Percentiles rank a stretch among this genome's conserved stretches.
Conservation (phyloP, 176 grass and related monocot species). For the Puccinellia tenuiflora region DNA sequence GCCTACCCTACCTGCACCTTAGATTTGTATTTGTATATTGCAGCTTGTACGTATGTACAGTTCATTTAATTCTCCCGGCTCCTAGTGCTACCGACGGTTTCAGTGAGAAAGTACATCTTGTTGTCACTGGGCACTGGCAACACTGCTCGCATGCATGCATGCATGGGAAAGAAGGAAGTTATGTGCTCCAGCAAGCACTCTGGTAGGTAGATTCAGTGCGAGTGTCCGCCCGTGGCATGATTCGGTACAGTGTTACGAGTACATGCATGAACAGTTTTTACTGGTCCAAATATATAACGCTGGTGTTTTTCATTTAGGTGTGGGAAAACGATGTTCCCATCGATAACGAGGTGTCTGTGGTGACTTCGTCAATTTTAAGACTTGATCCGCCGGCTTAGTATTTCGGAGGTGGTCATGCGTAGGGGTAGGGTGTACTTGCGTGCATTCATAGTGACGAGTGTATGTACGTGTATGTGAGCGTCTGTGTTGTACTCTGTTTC, state of each 20-base stretch:
- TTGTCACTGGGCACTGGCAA: background rate
- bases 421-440: too few species aligned
- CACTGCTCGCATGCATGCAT: background rate
- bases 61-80: slow-evolving; percentile 21
- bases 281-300: too few species aligned
- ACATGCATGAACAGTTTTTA: background rate
- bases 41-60: background rate
- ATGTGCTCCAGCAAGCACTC: background rate
- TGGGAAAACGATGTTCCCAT: too few species aligned
- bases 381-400: too few species aligned
- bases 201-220: background rate
- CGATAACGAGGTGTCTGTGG: too few species aligned
- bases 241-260: background rate
- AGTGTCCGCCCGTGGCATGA: background rate
- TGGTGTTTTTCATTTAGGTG: too few species aligned
- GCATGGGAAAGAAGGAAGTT: background rate
- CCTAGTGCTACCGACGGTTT: background rate
- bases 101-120: slow-evolving; percentile 16
- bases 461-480: too few species aligned
- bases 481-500: too few species aligned
- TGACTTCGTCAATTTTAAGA: too few species aligned
- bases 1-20: background rate
- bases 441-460: too few species aligned
- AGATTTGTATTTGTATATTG: background rate
- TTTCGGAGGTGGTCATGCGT: too few species aligned